These are phyloP conservation scores for Tolypocladium sp. DNA, from an alignment of 2,329 filamentous ascomycete genomes.

Conservation along the genomic window DNA sequence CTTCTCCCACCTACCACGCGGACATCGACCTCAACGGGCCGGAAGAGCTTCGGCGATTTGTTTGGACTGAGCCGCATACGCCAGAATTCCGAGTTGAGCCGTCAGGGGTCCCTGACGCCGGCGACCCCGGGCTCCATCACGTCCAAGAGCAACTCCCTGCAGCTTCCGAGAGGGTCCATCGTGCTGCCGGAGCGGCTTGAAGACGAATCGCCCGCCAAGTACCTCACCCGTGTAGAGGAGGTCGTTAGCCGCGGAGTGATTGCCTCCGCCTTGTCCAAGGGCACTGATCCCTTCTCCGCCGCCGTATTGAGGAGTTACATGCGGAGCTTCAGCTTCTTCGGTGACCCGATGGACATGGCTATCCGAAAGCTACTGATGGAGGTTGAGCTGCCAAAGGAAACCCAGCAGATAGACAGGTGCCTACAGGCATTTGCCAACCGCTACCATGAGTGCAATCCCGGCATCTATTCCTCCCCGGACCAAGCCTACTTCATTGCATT, in stretches of 20 bases:
- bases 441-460: conserved; percentile 97
- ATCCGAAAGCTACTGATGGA: conserved; percentile 94
- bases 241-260: conserved; percentile 73
- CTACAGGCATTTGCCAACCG: conserved; percentile 91
- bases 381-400: conserved; percentile 91
- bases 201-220: conserved; percentile 83
- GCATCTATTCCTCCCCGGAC: conserved; percentile 82
- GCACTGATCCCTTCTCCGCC: conserved; percentile 72
- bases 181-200: conserved; percentile 72
- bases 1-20: conserved; percentile 59
- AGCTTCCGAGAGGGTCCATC: conserved; percentile 61
- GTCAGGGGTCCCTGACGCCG: conserved; percentile 59
- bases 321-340: conserved; percentile 89
- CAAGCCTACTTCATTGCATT: conserved; percentile 99
- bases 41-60: conserved; percentile 88
- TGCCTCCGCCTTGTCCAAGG: conserved; percentile 76
- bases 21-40: conserved; percentile 79
- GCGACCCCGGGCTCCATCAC: conserved; percentile 59
- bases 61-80: conserved; percentile 71
- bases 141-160: conserved; percentile 79
- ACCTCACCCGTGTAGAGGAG: conserved; percentile 75
- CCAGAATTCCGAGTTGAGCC: conserved; percentile 67
- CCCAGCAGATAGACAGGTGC: conserved; percentile 93
- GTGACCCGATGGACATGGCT: conserved; percentile 96
- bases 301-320: conserved; percentile 89